A percentile compares a stretch with the other conserved stretches of the same genome.
Conservation (phyloP, 108 stramenopile species). For the Halocafeteria seosinensis region DNA sequence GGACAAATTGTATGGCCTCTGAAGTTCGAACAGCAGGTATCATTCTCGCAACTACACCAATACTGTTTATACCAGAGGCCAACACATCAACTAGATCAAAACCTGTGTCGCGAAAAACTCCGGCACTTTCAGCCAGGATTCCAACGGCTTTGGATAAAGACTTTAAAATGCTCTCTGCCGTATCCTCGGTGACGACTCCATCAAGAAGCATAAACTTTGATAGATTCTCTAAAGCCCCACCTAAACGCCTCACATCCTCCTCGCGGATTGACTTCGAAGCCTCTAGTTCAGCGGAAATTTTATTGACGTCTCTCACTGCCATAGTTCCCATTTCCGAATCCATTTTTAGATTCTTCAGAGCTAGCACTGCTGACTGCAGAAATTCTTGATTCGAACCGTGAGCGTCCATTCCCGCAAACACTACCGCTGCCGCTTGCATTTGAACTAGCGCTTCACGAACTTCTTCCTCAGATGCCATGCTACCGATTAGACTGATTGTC, state of each 20-base stretch:
- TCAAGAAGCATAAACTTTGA: not conserved
- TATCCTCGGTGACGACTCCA: not conserved
- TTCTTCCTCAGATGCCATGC: too few species aligned
- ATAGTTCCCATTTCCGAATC: not conserved
- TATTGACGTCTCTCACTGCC: not conserved
- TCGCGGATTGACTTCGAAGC: not conserved
- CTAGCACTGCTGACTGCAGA: not conserved
- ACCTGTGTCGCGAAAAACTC: too few species aligned
- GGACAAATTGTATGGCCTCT: not conserved
- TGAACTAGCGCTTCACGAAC: too few species aligned
- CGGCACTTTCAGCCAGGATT: not conserved
- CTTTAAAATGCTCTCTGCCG: not conserved
- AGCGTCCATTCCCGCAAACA: not conserved
- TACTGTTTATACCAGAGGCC: not conserved
- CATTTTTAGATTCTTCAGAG: not conserved
- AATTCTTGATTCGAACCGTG: not conserved
- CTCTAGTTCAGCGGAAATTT: not conserved
- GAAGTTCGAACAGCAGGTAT: not conserved
- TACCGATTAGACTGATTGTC: too few species aligned
- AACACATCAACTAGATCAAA: too few species aligned
- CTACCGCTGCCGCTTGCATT: too few species aligned
- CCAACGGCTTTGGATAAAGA: not conserved
- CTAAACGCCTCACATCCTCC: not conserved
- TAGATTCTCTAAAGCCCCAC: not conserved
- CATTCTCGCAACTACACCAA: not conserved